Evolutionary conservation across 345 rosid genomes (phyloP), one percentile per base, ranked within the genome.

Genomic region (Trapa incisa): DNA sequence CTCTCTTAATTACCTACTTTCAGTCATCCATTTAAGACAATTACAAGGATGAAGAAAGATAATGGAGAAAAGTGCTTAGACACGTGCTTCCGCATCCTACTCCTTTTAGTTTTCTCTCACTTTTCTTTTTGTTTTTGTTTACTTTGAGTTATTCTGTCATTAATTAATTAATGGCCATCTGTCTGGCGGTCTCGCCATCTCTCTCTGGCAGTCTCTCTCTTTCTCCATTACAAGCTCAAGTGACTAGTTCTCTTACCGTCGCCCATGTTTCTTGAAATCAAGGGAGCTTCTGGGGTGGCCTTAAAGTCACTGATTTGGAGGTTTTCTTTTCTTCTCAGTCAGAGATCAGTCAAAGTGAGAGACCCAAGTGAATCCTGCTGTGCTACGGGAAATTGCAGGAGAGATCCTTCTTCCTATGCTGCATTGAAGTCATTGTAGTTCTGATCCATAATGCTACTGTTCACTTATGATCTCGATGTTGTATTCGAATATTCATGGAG

Each of bases 141-240:
- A 22, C 29, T 22, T 22, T 22, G 29, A 22, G 29, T 22, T 22
- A 22, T 22, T 22, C 29, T 22, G 29, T 22, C 29, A 22, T 22
- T 22, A 22, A 22, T 22, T 22, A 22, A 22, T 22, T 22, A 22
- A 22, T 22, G 29, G 29, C 29, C 29, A 22, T 22, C 29, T 22
- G 29, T 22, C 29, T 22, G 29, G 29, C 29, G 29, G 29, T 22
- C 29, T 22, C 29, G 29, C 52, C 47, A 38, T 11, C 65, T 68
- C 65, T 54, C 50, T 5, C 1, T 16, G 43, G 29, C 65, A 15
- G 2, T 3, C 75, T 80, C 75, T 76, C 86, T 41, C 65, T 54
- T 38, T 5, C 1, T 16, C 2, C 75, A 79, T 85, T 81, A 81
- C 83, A 85, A 78, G 83, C 63, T 58, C 63, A 35, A 58, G 63